Conservation (phyloP, 768 basidiomycete species). For the Leccinum broughii region DNA sequence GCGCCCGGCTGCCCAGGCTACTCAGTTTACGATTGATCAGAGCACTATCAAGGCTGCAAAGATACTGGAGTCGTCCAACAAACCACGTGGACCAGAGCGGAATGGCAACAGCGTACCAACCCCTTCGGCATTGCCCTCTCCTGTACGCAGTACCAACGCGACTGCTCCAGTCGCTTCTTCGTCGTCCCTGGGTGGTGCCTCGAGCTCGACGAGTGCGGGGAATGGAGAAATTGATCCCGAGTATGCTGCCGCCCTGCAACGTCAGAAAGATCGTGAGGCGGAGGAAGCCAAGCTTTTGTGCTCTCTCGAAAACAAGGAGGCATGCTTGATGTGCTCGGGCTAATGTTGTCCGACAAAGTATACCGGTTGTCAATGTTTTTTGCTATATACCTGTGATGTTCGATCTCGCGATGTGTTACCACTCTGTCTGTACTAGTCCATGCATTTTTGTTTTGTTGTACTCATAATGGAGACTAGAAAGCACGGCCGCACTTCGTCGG, state of each 20-base stretch:
- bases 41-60: conserved; percentile 63
- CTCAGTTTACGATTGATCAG: conserved; percentile 96
- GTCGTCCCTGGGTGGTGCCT: conserved; percentile 17
- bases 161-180: conserved; percentile 32
- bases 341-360: conserved; percentile 33
- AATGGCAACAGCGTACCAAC: conserved; percentile 20
- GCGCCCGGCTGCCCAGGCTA: conserved; percentile 90
- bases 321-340: conserved; percentile 90
- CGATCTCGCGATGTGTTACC: not conserved
- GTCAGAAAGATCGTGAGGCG: conserved; percentile 69
- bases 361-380: not conserved
- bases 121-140: conserved; percentile 30
- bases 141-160: conserved; percentile 30
- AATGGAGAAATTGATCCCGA: conserved; percentile 57
- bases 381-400: conserved; percentile 5
- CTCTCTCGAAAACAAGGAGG: conserved; percentile 92
- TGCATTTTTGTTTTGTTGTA: conserved; percentile 20
- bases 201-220: conserved; percentile 26
- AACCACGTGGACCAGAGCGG: conserved; percentile 17
- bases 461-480: conserved; percentile 13
- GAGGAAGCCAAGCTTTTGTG: conserved; percentile 83
- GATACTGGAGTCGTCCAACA: conserved; percentile 24
- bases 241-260: conserved; percentile 74
- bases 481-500: too few relatives aligned
- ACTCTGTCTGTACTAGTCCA: conserved; percentile 13